A percentile compares a stretch with the other conserved stretches of the same genome.
phyloP scores from a whole-genome alignment of 2,329 filamentous ascomycete species.

The Xylogone sp. region DNA sequence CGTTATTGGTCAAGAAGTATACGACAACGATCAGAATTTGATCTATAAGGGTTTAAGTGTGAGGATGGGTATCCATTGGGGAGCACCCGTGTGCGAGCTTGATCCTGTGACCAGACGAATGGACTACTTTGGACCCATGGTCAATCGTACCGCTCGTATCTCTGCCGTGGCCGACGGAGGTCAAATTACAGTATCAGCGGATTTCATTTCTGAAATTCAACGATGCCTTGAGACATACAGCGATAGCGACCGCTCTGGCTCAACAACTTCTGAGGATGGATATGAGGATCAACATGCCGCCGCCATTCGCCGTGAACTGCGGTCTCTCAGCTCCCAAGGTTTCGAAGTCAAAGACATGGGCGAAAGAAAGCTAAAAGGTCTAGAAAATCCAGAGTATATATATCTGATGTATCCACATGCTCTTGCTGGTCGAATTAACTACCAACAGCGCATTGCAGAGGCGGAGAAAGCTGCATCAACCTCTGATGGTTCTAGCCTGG shows the following conservation, averaged over 20 bases:
- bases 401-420: slow-evolving; percentile 94
- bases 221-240: slow-evolving; percentile 85
- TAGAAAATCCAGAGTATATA: slow-evolving; percentile 94
- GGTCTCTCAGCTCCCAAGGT: slow-evolving; percentile 82
- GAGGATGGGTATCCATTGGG: slow-evolving; percentile 96
- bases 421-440: slow-evolving; percentile 73
- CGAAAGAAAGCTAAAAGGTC: slow-evolving; percentile 90
- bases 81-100: slow-evolving; percentile 87
- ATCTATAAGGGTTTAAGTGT: slow-evolving; percentile 95
- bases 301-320: slow-evolving; percentile 81
- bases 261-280: slow-evolving; percentile 67
- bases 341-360: slow-evolving; percentile 97
- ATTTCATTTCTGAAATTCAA: slow-evolving; percentile 96
- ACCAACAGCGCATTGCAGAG: slow-evolving; percentile 43
- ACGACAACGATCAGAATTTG: slow-evolving; percentile 78
- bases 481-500: slow-evolving; percentile 46
- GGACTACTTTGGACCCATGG: slow-evolving; percentile 99
- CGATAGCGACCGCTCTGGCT: slow-evolving; percentile 71
- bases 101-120: slow-evolving; percentile 96
- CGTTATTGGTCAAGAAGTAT: slow-evolving; percentile 75
- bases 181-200: slow-evolving; percentile 93
- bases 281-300: slow-evolving; percentile 70
- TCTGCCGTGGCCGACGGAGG: slow-evolving; percentile 93
- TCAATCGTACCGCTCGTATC: slow-evolving; percentile 93
- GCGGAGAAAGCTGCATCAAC: slow-evolving; percentile 37